phyloP scores from a whole-genome alignment of 1,284 basidiomycete genomes.

The Trichosporon sp. region DNA sequence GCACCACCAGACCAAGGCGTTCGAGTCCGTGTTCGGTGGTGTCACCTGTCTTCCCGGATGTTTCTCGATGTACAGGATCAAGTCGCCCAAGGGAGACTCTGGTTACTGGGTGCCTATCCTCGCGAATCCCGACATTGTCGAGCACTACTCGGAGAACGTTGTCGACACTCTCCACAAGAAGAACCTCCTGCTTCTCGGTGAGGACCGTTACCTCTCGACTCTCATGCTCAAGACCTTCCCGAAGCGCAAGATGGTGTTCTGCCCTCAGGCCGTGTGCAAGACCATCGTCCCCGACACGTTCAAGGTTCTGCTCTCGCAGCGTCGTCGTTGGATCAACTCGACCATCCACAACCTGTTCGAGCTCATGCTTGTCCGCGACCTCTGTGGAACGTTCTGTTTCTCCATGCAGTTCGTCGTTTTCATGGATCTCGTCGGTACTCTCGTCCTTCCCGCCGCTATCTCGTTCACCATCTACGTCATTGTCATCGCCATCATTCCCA shows the following conservation, averaged over 20 bases:
- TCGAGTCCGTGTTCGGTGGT: slow-evolving; percentile 99
- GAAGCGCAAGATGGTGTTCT: slow-evolving; percentile 98
- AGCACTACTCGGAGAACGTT: slow-evolving; percentile 96
- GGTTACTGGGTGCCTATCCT: slow-evolving; percentile 99
- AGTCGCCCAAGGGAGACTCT: slow-evolving; percentile 84
- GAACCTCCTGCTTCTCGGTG: slow-evolving; percentile 93
- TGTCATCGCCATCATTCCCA: slow-evolving; percentile 75
- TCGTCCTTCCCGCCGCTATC: slow-evolving; percentile 96
- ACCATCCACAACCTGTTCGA: slow-evolving; percentile 98
- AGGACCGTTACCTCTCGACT: slow-evolving; percentile 97
- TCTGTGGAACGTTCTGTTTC: slow-evolving; percentile 95
- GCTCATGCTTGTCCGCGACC: slow-evolving; percentile 87
- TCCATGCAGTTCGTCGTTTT: slow-evolving; percentile 97
- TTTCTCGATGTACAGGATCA: slow-evolving; percentile 99
- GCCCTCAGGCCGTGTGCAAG: slow-evolving; percentile 96
- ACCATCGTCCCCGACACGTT: slow-evolving; percentile 97
- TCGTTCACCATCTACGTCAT: slow-evolving; percentile 92
- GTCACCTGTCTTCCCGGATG: slow-evolving; percentile 99
- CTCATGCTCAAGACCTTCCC: slow-evolving; percentile 98
- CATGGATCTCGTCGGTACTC: slow-evolving; percentile 95
- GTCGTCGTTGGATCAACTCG: slow-evolving; percentile 99
- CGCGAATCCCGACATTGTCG: slow-evolving; percentile 94
- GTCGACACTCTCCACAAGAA: slow-evolving; percentile 99
- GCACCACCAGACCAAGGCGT: slow-evolving; percentile 97
- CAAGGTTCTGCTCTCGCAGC: slow-evolving; percentile 88